A percentile compares a stretch with the other conserved stretches of the same genome.
Conservation (phyloP, 371 early-diverging fungal genomes). For the Mucor plumbeus region DNA sequence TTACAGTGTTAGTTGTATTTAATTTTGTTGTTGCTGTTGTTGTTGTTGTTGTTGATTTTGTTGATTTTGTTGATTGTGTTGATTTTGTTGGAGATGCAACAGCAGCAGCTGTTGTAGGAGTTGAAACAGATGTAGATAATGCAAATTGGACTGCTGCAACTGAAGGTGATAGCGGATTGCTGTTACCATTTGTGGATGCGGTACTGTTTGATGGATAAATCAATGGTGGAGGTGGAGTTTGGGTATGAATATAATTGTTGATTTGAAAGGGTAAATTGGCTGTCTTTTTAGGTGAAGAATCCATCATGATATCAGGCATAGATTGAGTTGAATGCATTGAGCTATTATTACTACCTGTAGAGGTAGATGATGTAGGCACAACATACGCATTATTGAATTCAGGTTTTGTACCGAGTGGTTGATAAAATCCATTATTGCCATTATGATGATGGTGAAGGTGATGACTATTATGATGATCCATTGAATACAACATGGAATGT, state of each 20-base stretch:
- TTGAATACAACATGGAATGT: conserved; percentile 19
- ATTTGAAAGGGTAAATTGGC: conserved; percentile 29
- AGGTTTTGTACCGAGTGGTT: conserved; percentile 25
- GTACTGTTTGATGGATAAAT: conserved; percentile 26
- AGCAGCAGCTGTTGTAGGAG: conserved; percentile 18
- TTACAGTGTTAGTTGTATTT: conserved; percentile 1
- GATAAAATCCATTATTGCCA: conserved; percentile 32
- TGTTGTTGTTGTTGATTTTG: no score
- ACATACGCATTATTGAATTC: conserved; percentile 43
- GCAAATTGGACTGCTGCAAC: conserved; percentile 24
- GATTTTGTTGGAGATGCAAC: neutral
- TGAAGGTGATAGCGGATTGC: neutral
- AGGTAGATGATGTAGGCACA: conserved; percentile 46
- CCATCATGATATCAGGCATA: conserved; percentile 35
- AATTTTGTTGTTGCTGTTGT: neutral
- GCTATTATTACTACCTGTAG: conserved; percentile 46
- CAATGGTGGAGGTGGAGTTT: conserved; percentile 28
- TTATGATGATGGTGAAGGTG: conserved; percentile 9
- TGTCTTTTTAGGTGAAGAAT: conserved; percentile 26
- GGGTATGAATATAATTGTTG: conserved; percentile 26
- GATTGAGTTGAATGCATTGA: conserved; percentile 49
- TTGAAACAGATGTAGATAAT: conserved; percentile 29
- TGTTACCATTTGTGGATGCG: conserved; percentile 5
- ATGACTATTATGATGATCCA: conserved; percentile 1
- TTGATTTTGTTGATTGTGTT: no score